These are phyloP conservation scores for Eurotiales sp. DNA, from an alignment of 2,329 filamentous ascomycete species.

Conservation along the genomic window DNA sequence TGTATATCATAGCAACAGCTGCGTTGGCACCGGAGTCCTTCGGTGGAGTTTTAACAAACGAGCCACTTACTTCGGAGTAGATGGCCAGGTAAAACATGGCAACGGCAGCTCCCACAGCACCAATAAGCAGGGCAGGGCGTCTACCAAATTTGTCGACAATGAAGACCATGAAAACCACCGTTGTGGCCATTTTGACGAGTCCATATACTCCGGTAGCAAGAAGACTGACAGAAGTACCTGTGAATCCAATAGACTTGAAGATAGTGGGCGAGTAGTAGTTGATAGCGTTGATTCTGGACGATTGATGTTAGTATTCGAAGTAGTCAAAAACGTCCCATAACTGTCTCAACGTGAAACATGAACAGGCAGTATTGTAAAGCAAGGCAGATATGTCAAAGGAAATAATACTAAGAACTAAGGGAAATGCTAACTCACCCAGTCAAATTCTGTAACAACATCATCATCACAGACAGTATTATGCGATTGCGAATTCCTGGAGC, in stretches of 20 bases:
- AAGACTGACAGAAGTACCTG: constrained; percentile 32
- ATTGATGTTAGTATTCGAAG: constrained; percentile 24
- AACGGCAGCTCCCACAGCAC: constrained; percentile 22
- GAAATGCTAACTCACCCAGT: background rate
- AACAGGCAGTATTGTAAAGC: no score
- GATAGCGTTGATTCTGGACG: constrained; percentile 52
- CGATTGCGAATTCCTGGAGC: constrained; percentile 2
- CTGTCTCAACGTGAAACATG: no score
- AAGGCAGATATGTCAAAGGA: no score
- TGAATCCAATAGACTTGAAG: constrained; percentile 48
- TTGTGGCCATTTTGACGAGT: constrained; percentile 44
- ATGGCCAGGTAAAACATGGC: constrained; percentile 29
- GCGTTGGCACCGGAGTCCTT: constrained; percentile 18
- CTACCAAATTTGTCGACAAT: constrained; percentile 43
- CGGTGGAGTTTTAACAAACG: constrained; percentile 1
- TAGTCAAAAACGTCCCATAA: constrained; percentile 15
- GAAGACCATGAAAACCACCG: constrained; percentile 43
- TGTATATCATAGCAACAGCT: constrained; percentile 24
- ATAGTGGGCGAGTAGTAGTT: constrained; percentile 62
- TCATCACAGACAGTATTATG: background rate
- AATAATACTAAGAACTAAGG: no score
- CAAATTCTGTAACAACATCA: constrained; percentile 5
- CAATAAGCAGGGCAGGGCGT: constrained; percentile 43
- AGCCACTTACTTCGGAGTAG: constrained; percentile 19
- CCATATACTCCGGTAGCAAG: constrained; percentile 53